These are phyloP conservation scores for Candida sanyaensis DNA, from an alignment of 1,139 yeast genomes.

Conservation along the genomic window DNA sequence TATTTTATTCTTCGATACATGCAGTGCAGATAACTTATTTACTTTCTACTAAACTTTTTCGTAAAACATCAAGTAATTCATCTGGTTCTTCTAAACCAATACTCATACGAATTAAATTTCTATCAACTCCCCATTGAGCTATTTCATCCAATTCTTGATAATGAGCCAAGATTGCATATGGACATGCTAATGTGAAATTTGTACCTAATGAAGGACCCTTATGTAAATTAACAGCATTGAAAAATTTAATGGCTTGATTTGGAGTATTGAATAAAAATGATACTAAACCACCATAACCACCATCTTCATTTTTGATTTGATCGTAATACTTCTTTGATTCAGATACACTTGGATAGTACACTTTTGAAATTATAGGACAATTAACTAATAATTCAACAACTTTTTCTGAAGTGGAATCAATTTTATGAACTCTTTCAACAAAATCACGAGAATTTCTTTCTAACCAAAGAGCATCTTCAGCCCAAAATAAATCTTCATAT, in stretches of 20 bases:
- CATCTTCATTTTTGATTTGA: constrained; percentile 60
- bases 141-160: constrained; percentile 82
- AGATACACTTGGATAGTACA: constrained; percentile 70
- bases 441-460: constrained; percentile 95
- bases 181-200: constrained; percentile 88
- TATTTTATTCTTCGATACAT: not conserved
- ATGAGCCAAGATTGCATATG: constrained; percentile 89
- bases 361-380: constrained; percentile 54
- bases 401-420: constrained; percentile 64
- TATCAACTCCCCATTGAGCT: constrained; percentile 82
- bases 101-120: constrained; percentile 77
- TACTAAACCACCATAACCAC: constrained; percentile 93
- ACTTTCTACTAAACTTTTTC: constrained; percentile 50
- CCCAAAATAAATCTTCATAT: constrained; percentile 84
- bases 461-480: constrained; percentile 87
- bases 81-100: constrained; percentile 74
- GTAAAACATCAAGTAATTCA: constrained; percentile 57
- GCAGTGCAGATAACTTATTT: not conserved
- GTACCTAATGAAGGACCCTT: constrained; percentile 97
- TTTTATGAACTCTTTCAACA: constrained; percentile 62
- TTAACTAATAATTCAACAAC: constrained; percentile 52
- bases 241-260: constrained; percentile 69
- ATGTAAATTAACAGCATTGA: constrained; percentile 71
- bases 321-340: constrained; percentile 69
- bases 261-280: constrained; percentile 74